These are phyloP conservation scores for Diaporthe sp. DNA, from an alignment of 2,329 filamentous ascomycete genomes.

Conservation along the genomic window DNA sequence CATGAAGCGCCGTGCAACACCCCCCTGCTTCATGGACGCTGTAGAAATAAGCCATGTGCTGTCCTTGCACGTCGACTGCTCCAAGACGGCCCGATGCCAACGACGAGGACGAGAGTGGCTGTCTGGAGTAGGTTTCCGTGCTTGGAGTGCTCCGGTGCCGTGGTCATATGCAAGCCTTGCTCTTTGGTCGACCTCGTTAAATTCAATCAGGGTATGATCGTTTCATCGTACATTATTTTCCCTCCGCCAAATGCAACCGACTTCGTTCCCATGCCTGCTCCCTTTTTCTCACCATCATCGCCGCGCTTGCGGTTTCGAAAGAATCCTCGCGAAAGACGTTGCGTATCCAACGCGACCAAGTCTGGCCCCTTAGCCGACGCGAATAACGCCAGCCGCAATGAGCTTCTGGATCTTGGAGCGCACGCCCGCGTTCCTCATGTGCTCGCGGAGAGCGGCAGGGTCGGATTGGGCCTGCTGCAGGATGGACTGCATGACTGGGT, in stretches of 20 bases:
- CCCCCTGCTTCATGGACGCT: background rate
- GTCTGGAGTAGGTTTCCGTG: background rate
- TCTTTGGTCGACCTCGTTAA: background rate
- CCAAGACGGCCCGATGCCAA: background rate
- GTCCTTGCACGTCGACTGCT: background rate
- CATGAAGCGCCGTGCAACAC: background rate
- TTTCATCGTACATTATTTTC: constrained; percentile 34
- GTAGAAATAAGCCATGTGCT: constrained; percentile 1
- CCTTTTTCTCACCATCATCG: too few species aligned
- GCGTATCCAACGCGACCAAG: background rate
- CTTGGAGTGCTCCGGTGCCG: background rate
- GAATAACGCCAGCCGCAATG: constrained; percentile 91
- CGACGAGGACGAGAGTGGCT: background rate
- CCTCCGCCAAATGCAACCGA: background rate
- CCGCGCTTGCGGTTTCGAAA: background rate
- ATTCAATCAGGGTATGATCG: constrained; percentile 34
- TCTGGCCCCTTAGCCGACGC: constrained; percentile 70
- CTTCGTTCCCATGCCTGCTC: background rate
- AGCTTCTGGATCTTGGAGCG: constrained; percentile 93
- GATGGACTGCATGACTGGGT: constrained; percentile 98
- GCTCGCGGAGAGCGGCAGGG: constrained; percentile 91
- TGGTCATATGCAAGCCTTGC: background rate
- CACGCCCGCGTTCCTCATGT: constrained; percentile 94
- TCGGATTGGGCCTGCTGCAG: constrained; percentile 96
- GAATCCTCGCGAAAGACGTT: background rate